A percentile compares a stretch with the other conserved stretches of the same genome.
These are phyloP conservation scores for Inonotus hispidus DNA, from an alignment of 1,284 basidiomycete species.

Conservation along the genomic window DNA sequence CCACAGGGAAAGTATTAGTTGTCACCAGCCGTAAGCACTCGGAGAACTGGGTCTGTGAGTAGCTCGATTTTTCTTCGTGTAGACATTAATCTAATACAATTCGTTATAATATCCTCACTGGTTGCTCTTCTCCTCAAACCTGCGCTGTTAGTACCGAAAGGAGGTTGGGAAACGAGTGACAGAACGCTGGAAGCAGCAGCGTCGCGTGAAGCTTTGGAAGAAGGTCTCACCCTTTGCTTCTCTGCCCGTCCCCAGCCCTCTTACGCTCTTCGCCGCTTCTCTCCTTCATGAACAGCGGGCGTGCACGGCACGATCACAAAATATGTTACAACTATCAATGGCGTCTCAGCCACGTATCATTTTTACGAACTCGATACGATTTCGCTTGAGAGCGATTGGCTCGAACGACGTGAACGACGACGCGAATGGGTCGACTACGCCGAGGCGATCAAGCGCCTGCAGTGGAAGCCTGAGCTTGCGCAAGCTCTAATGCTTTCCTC, in stretches of 20 bases:
- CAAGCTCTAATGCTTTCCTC: slow-evolving; percentile 67
- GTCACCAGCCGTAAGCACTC: slow-evolving; percentile 77
- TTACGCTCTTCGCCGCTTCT: slow-evolving; percentile 33
- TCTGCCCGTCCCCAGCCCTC: slow-evolving; percentile 64
- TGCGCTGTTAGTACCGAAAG: slow-evolving; percentile 63
- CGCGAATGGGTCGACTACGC: slow-evolving; percentile 82
- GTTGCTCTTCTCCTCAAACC: slow-evolving; percentile 4
- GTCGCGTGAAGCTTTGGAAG: slow-evolving; percentile 83
- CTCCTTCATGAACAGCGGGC: slow-evolving; percentile 48
- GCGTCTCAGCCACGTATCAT: slow-evolving; percentile 73
- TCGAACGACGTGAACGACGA: slow-evolving; percentile 67
- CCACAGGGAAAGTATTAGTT: slow-evolving; percentile 69
- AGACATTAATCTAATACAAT: slow-evolving; percentile 14
- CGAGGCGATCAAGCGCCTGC: slow-evolving; percentile 64
- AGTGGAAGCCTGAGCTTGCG: slow-evolving; percentile 75
- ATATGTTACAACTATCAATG: slow-evolving; percentile 71
- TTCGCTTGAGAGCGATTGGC: slow-evolving; percentile 67
- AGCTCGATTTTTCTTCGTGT: slow-evolving; percentile 14
- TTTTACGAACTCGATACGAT: slow-evolving; percentile 82
- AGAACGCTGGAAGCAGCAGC: slow-evolving; percentile 75
- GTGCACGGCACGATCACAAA: slow-evolving; percentile 74
- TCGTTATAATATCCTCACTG: not conserved
- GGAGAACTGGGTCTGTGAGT: slow-evolving; percentile 82
- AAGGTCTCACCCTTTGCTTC: slow-evolving; percentile 83
- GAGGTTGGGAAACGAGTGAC: slow-evolving; percentile 79